A percentile compares a stretch with the other conserved stretches of the same genome.
Conservation (phyloP, 2,329 filamentous ascomycete genomes). For the Biscogniauxia marginata region DNA sequence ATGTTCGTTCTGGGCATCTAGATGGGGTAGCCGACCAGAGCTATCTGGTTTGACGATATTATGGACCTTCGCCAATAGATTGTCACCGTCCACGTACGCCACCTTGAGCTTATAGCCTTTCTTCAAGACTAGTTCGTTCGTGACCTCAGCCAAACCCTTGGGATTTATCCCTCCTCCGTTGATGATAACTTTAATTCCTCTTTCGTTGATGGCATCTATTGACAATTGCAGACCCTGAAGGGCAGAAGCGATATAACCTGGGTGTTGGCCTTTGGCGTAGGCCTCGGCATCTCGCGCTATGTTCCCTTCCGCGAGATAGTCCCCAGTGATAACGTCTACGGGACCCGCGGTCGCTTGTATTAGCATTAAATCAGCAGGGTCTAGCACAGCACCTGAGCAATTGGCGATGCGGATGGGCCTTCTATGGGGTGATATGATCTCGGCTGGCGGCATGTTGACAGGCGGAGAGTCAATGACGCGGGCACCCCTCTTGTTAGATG, state of each 20-base stretch:
- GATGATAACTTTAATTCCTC: slow-evolving; percentile 49
- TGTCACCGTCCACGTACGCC: slow-evolving; percentile 31
- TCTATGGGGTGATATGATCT: too few species aligned
- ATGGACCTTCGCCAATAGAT: slow-evolving; percentile 33
- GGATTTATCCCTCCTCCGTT: slow-evolving; percentile 56
- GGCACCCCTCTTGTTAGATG: too few species aligned
- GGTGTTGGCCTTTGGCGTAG: slow-evolving; percentile 27
- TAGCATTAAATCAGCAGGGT: slow-evolving; percentile 24
- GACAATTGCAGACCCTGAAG: slow-evolving; percentile 26
- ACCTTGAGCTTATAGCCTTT: slow-evolving; percentile 21
- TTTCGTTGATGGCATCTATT: slow-evolving; percentile 31
- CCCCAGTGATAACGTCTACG: slow-evolving; percentile 39
- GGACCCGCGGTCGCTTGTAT: slow-evolving; percentile 36
- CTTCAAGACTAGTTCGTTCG: slow-evolving; percentile 42
- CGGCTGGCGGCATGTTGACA: too few species aligned
- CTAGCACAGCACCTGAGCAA: slow-evolving; percentile 21
- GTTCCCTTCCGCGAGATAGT: slow-evolving; percentile 47
- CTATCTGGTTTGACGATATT: slow-evolving; percentile 18
- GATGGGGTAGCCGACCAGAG: slow-evolving; percentile 28
- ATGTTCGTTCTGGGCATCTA: slow-evolving; percentile 35
- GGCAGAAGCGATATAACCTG: slow-evolving; percentile 39
- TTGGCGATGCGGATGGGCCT: slow-evolving; percentile 23
- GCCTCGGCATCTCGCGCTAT: slow-evolving; percentile 45
- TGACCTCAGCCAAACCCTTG: slow-evolving; percentile 50
- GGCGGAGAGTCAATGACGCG: too few species aligned